Base-by-base conservation (phyloP, 768 basidiomycete species). In the Kwoniella shandongensis region DNA sequence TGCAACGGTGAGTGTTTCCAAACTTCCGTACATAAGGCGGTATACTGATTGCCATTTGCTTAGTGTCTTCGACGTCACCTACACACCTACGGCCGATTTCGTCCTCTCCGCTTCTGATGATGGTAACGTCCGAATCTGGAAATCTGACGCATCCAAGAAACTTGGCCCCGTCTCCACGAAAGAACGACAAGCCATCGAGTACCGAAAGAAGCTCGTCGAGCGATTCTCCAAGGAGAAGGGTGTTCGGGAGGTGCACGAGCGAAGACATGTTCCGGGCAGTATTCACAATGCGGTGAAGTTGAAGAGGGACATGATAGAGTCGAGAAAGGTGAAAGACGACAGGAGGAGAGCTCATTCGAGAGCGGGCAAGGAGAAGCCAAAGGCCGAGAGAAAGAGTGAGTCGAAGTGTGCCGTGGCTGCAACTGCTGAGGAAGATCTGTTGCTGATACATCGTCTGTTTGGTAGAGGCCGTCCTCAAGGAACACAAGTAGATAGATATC, bases 81-180 rank as follows among this genome's bases (percentile, higher is more conserved):
- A 88, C 79, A 91, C 91, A 0, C 85, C 85, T 23, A 96, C 98
- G 61, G 86, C 94, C 17, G 85, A 91, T 17, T 97, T 91, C 76
- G 86, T 96, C 32, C 74, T 96, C 8, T 85, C 88, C 1, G 93
- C 91, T 15, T 93, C 91, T 0, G 93, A 96, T 64, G 92, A 96
- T 69, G 92, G 92, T 11, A 96, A 94, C 69, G 88, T 96, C 61
- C 84, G 91, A 51, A 81, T 97, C 70, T 96, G 93, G 93, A 97
- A 97, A 75, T 86, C 89, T 20, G 88, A 88, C 56, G 90, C 93
- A 0, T 87, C 88, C 0, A 91, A 92, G 65, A 93, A 89, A 75
- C 81, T 99, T 32, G 96, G 94, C 8, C 83, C 96, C 26, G 79
- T 97, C 63, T 91, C 90, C 50, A 87, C 89, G 15, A 82, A 91